phyloP scores from a whole-genome alignment of 495 filamentous ascomycete species.

The Annulohypoxylon bovei region DNA sequence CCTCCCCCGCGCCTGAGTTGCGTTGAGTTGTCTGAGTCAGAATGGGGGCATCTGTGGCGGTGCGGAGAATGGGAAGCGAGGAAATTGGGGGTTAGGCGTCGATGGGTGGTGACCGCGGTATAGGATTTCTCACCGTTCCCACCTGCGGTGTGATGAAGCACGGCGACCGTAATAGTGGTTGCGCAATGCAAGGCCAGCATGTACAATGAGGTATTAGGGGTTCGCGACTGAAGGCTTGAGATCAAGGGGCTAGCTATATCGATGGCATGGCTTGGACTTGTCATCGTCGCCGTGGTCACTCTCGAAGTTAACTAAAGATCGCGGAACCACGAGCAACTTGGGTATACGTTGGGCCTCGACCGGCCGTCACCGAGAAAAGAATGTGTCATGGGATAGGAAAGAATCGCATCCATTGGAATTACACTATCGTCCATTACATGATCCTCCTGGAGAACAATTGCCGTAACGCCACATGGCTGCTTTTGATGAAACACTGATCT shows the following conservation, averaged over 20 bases:
- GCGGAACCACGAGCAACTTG: not conserved
- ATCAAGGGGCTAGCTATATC: constrained; percentile 23
- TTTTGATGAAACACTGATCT: not conserved
- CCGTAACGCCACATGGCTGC: constrained; percentile 8
- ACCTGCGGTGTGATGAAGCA: constrained; percentile 25
- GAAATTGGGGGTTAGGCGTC: not conserved
- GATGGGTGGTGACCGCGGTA: not conserved
- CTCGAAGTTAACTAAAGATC: not conserved
- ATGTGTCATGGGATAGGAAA: not conserved
- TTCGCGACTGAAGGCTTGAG: not conserved
- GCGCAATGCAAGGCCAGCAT: constrained; percentile 18
- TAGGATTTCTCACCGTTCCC: not conserved
- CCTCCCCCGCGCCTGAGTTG: constrained; percentile 19
- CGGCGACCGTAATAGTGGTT: constrained; percentile 8
- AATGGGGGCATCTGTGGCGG: constrained; percentile 18
- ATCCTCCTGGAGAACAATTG: not conserved
- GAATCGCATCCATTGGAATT: not conserved
- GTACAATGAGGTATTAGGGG: constrained; percentile 15
- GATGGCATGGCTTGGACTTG: constrained; percentile 3
- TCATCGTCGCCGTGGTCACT: constrained; percentile 1
- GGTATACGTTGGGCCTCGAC: not conserved
- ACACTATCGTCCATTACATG: constrained; percentile 5
- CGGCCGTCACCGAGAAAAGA: not conserved
- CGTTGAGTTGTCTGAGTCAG: constrained; percentile 16
- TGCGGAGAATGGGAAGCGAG: constrained; percentile 1